These are phyloP conservation scores for Penicillium sclerotiorum DNA, from an alignment of 2,329 filamentous ascomycete genomes.

Conservation along the genomic window DNA sequence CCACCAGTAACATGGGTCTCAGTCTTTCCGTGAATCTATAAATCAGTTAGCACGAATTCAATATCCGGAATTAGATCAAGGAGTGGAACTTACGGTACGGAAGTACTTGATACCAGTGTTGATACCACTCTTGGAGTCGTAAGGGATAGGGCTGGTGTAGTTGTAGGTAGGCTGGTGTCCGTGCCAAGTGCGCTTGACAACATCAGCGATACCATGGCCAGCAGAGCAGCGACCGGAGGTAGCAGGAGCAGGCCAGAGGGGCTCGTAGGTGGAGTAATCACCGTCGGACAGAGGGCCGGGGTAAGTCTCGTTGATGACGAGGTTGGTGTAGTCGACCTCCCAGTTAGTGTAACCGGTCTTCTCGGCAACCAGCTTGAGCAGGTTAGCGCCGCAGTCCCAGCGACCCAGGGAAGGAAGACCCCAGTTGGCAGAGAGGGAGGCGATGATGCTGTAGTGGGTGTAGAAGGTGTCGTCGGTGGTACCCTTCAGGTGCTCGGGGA, in stretches of 20 bases:
- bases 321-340: slow-evolving; percentile 41
- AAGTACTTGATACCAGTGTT: slow-evolving; percentile 29
- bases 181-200: slow-evolving; percentile 37
- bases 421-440: slow-evolving; percentile 72
- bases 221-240: slow-evolving; percentile 35
- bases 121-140: slow-evolving; percentile 27
- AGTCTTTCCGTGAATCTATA: slow-evolving; percentile 19
- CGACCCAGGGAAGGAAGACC: slow-evolving; percentile 68
- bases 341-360: slow-evolving; percentile 60
- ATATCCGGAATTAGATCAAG: not conserved
- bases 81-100: slow-evolving; percentile 17
- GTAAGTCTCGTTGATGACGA: slow-evolving; percentile 59
- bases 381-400: slow-evolving; percentile 72
- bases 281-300: slow-evolving; percentile 47
- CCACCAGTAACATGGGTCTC: slow-evolving; percentile 18
- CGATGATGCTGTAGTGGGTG: slow-evolving; percentile 70
- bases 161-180: slow-evolving; percentile 34
- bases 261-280: slow-evolving; percentile 29
- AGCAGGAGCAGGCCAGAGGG: slow-evolving; percentile 34
- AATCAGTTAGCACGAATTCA: slow-evolving; percentile 5
- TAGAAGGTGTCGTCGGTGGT: slow-evolving; percentile 72
- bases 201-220: slow-evolving; percentile 37
- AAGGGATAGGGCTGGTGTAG: slow-evolving; percentile 39
- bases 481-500: slow-evolving; percentile 65
- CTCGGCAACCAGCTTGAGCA: slow-evolving; percentile 64